A percentile compares a stretch with the other conserved stretches of the same genome.
Evolutionary conservation across 2,329 filamentous ascomycete genomes (phyloP).

Genomic region (Scedosporium dehoogii): DNA sequence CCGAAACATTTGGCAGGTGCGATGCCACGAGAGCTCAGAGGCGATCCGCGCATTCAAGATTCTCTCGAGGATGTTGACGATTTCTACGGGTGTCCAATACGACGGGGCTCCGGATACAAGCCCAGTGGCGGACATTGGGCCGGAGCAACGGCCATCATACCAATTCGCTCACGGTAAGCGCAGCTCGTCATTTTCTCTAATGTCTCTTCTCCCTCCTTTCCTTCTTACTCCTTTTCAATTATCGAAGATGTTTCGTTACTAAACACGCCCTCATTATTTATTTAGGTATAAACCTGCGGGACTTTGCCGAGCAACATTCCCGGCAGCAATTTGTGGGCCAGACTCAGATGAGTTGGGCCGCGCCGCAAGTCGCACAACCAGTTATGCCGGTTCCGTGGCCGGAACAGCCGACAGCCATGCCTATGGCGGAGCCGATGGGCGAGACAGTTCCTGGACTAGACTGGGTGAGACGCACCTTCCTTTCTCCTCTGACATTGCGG

Average conservation of each 20-base stretch:
- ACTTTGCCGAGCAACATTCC: conserved; percentile 4
- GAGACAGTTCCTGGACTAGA: conserved; percentile 3
- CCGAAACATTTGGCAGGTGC: conserved; percentile 17
- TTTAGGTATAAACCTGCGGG: conserved; percentile 3
- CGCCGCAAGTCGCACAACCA: not conserved
- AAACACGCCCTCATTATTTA: not conserved
- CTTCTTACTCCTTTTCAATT: not conserved
- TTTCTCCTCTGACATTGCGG: not conserved
- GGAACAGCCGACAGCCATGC: not conserved
- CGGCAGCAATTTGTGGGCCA: not conserved
- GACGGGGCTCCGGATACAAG: conserved; percentile 10
- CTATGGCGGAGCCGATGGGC: not conserved
- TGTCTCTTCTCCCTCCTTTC: not conserved
- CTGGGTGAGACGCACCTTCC: conserved; percentile 8
- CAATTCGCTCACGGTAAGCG: conserved; percentile 8
- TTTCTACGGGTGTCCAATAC: conserved; percentile 16
- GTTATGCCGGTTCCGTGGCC: not conserved
- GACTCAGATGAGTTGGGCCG: not conserved
- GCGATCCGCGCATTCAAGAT: conserved; percentile 20
- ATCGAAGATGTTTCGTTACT: not conserved
- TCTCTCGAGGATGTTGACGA: conserved; percentile 19
- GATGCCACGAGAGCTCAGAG: conserved; percentile 16
- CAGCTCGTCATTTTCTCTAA: no score
- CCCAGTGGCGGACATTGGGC: not conserved
- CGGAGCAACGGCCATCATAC: conserved; percentile 8